Percentiles rank a stretch among this genome's conserved stretches.
These are phyloP conservation scores for Mangifera indica DNA, from an alignment of 345 rosid genomes.

Conservation along the genomic window DNA sequence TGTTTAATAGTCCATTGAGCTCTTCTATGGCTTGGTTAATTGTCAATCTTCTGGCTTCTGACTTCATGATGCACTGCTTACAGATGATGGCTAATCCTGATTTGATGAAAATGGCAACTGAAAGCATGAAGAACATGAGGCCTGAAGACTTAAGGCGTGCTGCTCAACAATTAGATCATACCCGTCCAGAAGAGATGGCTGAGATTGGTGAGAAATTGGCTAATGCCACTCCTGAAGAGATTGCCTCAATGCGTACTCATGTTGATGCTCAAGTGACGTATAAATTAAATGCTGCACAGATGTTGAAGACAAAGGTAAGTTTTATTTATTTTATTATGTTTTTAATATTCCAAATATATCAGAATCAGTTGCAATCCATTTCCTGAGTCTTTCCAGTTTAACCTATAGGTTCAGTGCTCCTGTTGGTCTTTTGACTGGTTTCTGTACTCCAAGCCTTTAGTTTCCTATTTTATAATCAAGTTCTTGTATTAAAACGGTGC, in stretches of 20 bases:
- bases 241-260: constrained; percentile 73
- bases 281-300: constrained; percentile 70
- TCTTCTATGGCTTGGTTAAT: not conserved
- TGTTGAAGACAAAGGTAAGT: constrained; percentile 77
- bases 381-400: no score
- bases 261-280: constrained; percentile 74
- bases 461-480: no score
- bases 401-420: no score
- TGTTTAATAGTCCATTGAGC: not conserved
- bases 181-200: constrained; percentile 81
- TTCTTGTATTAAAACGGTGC: no score
- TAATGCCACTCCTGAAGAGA: constrained; percentile 78
- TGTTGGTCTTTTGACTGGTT: no score
- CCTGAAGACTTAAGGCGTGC: constrained; percentile 87
- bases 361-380: no score
- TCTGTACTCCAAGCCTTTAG: no score
- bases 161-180: constrained; percentile 82
- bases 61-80: constrained; percentile 10
- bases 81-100: constrained; percentile 98
- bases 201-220: constrained; percentile 91
- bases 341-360: no score
- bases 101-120: constrained; percentile 92
- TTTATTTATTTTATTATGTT: not conserved
- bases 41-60: not conserved
- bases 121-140: constrained; percentile 87